Conservation (phyloP, 768 basidiomycete species). For the Calocera cornea region DNA sequence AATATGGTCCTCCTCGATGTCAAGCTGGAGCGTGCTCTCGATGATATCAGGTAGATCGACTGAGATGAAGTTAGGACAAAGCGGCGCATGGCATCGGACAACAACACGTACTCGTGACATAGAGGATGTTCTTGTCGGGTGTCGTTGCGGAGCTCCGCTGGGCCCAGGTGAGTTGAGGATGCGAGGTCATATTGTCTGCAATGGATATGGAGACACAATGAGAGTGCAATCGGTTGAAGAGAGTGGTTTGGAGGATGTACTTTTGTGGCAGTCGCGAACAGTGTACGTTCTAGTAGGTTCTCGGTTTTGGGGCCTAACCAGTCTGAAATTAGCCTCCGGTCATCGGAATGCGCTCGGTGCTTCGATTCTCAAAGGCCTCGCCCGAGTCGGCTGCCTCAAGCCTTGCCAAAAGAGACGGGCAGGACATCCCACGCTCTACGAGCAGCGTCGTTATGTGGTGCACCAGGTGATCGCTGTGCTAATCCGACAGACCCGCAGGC, state of each 20-base stretch:
- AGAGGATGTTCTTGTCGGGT: conserved; percentile 74
- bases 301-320: neutral
- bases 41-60: conserved; percentile 67
- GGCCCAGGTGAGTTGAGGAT: conserved; percentile 91
- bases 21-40: conserved; percentile 42
- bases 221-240: conserved; percentile 6
- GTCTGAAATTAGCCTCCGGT: neutral
- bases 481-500: neutral
- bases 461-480: no score
- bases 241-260: neutral
- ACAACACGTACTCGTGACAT: conserved; percentile 38
- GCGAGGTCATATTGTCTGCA: conserved; percentile 31
- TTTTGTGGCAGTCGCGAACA: neutral
- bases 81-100: no score
- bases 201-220: conserved; percentile 1
- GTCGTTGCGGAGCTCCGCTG: conserved; percentile 64
- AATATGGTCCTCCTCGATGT: conserved; percentile 42
- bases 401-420: no score
- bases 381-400: no score
- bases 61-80: neutral
- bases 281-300: conserved; percentile 2
- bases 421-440: neutral
- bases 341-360: neutral
- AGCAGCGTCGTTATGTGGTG: conserved; percentile 10
- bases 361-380: neutral